A percentile compares a stretch with the other conserved stretches of the same genome.
Conservation (phyloP, 306 rosid species). For the Mucuna pruriens region DNA sequence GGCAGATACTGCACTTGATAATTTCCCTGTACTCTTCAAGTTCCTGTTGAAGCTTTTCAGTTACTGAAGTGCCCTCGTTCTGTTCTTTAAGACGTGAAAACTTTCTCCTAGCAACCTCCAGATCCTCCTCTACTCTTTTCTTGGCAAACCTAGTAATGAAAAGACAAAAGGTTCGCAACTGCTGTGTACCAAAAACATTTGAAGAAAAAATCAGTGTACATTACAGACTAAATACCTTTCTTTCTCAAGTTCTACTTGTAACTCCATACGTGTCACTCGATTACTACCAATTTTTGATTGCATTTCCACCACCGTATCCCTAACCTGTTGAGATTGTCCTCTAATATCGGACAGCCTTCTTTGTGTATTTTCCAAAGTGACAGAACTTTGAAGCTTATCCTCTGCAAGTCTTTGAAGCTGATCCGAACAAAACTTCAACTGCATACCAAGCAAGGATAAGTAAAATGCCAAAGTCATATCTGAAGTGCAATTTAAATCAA, state of each 20-base stretch:
- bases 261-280: slow-evolving; percentile 61
- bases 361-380: slow-evolving; percentile 58
- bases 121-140: slow-evolving; percentile 78
- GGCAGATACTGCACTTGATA: slow-evolving; percentile 90
- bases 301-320: slow-evolving; percentile 61
- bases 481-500: slow-evolving; percentile 16
- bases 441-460: slow-evolving; percentile 47
- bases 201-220: slow-evolving; percentile 7
- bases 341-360: slow-evolving; percentile 68
- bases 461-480: slow-evolving; percentile 29
- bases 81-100: slow-evolving; percentile 60
- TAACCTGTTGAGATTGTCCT: slow-evolving; percentile 67
- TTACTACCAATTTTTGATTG: slow-evolving; percentile 64
- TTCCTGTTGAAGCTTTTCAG: slow-evolving; percentile 85
- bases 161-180: slow-evolving; percentile 11
- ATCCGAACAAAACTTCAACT: slow-evolving; percentile 79
- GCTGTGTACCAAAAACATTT: background rate
- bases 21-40: slow-evolving; percentile 84
- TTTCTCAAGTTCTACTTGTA: slow-evolving; percentile 75
- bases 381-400: slow-evolving; percentile 63
- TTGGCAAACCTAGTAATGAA: slow-evolving; percentile 64
- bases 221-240: slow-evolving; percentile 65
- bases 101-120: slow-evolving; percentile 76
- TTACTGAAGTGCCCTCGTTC: slow-evolving; percentile 69
- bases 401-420: slow-evolving; percentile 64